Evolutionary conservation across 257 asterid genomes (phyloP).

Genomic region (Buddleja alternifolia): DNA sequence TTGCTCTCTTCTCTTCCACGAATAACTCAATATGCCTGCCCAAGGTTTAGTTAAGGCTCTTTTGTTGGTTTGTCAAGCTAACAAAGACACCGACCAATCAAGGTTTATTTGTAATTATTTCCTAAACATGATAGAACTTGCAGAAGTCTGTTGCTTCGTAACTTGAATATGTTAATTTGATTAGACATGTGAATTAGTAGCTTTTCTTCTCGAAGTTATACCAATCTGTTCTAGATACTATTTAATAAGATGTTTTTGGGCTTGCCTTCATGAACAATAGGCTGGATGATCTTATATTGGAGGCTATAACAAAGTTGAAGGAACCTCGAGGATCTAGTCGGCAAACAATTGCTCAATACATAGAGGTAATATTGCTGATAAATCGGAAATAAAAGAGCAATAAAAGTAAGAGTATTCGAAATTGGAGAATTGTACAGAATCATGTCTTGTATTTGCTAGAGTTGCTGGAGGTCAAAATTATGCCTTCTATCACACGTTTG

Average conservation of each 20-base stretch:
- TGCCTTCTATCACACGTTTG: background rate
- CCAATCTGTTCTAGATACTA: background rate
- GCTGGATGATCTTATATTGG: conserved; percentile 49
- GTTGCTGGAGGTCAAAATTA: background rate
- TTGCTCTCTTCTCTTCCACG: background rate
- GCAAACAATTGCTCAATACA: conserved; percentile 39
- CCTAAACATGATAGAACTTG: background rate
- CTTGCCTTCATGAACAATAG: conserved; percentile 28
- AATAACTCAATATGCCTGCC: background rate
- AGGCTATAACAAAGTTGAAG: conserved; percentile 49
- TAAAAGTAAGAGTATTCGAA: background rate
- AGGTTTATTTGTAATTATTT: background rate
- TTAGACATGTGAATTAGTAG: background rate
- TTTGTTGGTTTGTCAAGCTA: background rate
- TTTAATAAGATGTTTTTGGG: conserved; percentile 10
- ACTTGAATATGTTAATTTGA: background rate
- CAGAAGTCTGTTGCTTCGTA: background rate
- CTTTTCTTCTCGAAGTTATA: background rate
- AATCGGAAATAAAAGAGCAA: background rate
- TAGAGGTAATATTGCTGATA: conserved; percentile 41
- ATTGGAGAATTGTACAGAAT: background rate
- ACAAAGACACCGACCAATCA: background rate
- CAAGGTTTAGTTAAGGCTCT: background rate
- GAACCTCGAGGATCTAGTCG: conserved; percentile 58
- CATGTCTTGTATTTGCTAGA: background rate